Conservation (phyloP, 2,329 filamentous ascomycete genomes). For the Neofusicoccum ribis region DNA sequence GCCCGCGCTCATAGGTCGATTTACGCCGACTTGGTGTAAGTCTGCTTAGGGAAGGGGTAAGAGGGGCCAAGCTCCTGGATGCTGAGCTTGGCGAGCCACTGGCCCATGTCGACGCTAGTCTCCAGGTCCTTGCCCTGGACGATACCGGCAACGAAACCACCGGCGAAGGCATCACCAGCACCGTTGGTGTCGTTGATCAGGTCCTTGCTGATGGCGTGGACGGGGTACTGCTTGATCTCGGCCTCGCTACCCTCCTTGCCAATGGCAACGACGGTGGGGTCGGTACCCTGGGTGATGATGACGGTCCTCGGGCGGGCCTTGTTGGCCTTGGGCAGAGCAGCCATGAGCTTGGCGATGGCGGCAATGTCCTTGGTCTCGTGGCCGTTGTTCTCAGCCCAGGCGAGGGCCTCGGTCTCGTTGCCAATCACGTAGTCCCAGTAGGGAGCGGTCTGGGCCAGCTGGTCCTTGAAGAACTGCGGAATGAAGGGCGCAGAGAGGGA, state of each 20-base stretch:
- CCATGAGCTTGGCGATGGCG: slow-evolving; percentile 82
- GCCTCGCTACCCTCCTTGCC: slow-evolving; percentile 65
- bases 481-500: slow-evolving; percentile 97
- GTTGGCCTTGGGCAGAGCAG: slow-evolving; percentile 91
- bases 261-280: slow-evolving; percentile 80
- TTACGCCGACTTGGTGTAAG: slow-evolving; percentile 31
- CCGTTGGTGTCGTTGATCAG: slow-evolving; percentile 96
- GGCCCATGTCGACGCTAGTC: slow-evolving; percentile 82
- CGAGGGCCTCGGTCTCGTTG: slow-evolving; percentile 91
- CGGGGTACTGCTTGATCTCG: slow-evolving; percentile 73
- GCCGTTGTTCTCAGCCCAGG: slow-evolving; percentile 81
- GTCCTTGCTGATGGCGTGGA: slow-evolving; percentile 73
- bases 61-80: slow-evolving; percentile 87
- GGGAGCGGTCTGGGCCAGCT: slow-evolving; percentile 77
- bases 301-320: slow-evolving; percentile 77
- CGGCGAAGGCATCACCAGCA: slow-evolving; percentile 94
- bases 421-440: slow-evolving; percentile 97
- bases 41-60: slow-evolving; percentile 42
- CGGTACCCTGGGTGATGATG: slow-evolving; percentile 92
- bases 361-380: slow-evolving; percentile 74
- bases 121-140: slow-evolving; percentile 80
- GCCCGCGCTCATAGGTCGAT: slow-evolving; percentile 30
- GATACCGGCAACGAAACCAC: slow-evolving; percentile 87
- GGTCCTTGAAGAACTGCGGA: slow-evolving; percentile 95
- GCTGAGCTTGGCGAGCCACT: slow-evolving; percentile 93